Evolutionary conservation across 345 rosid species (phyloP), one percentile per base, ranked within the genome.

Genomic region (Euphorbia pulcherrima): DNA sequence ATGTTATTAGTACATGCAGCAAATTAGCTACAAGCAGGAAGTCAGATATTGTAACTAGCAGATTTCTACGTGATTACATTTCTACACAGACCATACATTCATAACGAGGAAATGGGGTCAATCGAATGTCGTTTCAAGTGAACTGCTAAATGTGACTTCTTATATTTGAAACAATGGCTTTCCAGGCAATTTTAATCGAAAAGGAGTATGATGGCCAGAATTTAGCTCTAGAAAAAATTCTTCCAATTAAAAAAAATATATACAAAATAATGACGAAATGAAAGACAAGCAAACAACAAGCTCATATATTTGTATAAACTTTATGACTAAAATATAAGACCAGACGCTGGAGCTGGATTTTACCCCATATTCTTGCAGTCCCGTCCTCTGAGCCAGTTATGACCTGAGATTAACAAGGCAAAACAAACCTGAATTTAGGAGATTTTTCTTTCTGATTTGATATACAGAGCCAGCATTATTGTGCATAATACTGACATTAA

Each of bases 311-410:
- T 30, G 35, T 64, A 10, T 41, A 13, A 46, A 35, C 24, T 55
- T 40, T 40, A 11, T 27, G 14, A 35, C 57, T 14, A 17, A 29
- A 62, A 73, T 62, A n/a, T 8, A 46, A 35, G 26, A 64, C 44
- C 48, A 60, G 60, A 37, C 30, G 35, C 54, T 18, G 60, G n/a
- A 47, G 35, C 54, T 18, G 60, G n/a, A 47, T 2, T 21, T 72
- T 94, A 94, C 99, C 99, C 99, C 99, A 94, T 48, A 94, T 76
- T 73, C 93, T 76, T 75, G 90, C 92, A 72, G 95, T 88, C 60
- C 99, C 97, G 83, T 94, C 99, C 81, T 94, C 99, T 6, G 99
- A 94, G 69, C 97, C 96, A 68, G 96, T 91, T 78, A 94, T 71
- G 58, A 94, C 84, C 97, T 91, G 89, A 72, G 59, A 64, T 27